A percentile compares a stretch with the other conserved stretches of the same genome.
Evolutionary conservation across 257 asterid species (phyloP).

Genomic region (Jasminum sambac): DNA sequence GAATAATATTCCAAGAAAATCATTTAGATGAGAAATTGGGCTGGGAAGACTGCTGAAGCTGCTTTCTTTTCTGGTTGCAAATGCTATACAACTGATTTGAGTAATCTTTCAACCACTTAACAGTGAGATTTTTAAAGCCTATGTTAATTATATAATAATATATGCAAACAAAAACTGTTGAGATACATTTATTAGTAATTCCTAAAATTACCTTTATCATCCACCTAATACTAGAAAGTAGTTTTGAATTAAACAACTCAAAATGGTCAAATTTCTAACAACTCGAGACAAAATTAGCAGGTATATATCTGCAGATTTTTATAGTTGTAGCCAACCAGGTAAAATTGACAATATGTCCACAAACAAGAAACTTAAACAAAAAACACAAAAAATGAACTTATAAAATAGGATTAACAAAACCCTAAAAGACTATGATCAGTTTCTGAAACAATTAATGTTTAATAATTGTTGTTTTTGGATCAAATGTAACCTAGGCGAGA

Average conservation of each 20-base stretch:
- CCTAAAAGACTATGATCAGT: neutral
- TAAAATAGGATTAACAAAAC: slow-evolving; percentile 3
- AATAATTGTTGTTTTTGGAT: neutral
- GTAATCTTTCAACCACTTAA: slow-evolving; percentile 24
- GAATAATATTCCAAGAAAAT: neutral
- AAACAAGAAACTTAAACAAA: neutral
- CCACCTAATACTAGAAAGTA: slow-evolving; percentile 28
- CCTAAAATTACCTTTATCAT: slow-evolving; percentile 29
- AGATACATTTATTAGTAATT: slow-evolving; percentile 26
- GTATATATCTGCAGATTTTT: neutral
- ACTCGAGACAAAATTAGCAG: slow-evolving; percentile 19
- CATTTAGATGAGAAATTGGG: neutral
- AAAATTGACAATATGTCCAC: neutral
- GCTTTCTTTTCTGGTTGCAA: neutral
- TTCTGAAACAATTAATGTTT: neutral
- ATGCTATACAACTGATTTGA: slow-evolving; percentile 19
- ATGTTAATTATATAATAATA: neutral
- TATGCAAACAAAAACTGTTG: slow-evolving; percentile 15
- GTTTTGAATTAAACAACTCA: slow-evolving; percentile 31
- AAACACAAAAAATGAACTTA: no score
- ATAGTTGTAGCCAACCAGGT: neutral
- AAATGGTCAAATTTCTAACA: slow-evolving; percentile 22
- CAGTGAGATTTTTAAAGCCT: slow-evolving; percentile 23
- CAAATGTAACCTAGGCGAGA: neutral
- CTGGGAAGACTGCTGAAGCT: neutral